phyloP scores from a whole-genome alignment of 768 basidiomycete genomes.

The Boletus reticulatus region DNA sequence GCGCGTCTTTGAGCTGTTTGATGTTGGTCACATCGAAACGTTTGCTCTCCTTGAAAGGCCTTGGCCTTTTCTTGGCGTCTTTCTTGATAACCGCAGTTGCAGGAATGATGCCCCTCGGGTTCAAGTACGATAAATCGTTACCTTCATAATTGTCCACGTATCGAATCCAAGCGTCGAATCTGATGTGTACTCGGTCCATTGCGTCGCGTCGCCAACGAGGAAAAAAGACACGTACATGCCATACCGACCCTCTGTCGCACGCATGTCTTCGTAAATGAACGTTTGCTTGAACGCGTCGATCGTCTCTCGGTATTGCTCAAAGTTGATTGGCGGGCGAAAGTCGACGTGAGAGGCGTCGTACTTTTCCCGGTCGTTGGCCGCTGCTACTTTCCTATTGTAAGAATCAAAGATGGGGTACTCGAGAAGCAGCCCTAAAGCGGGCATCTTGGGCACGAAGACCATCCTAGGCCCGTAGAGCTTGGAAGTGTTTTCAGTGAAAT shows the following conservation, averaged over 20 bases:
- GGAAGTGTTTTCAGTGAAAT: neutral
- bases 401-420: slow-evolving; percentile 82
- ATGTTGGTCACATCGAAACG: slow-evolving; percentile 61
- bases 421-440: slow-evolving; percentile 87
- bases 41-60: slow-evolving; percentile 67
- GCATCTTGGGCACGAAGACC: slow-evolving; percentile 93
- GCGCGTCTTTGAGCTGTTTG: slow-evolving; percentile 29
- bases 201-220: neutral
- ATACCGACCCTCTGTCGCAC: slow-evolving; percentile 73
- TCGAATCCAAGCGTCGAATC: slow-evolving; percentile 85
- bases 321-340: slow-evolving; percentile 71
- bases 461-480: slow-evolving; percentile 75
- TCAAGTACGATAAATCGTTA: slow-evolving; percentile 75
- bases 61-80: slow-evolving; percentile 47
- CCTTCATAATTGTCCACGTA: slow-evolving; percentile 74
- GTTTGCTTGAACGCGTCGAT: slow-evolving; percentile 84
- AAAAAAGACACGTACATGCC: slow-evolving; percentile 57
- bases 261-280: slow-evolving; percentile 85
- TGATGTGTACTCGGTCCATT: slow-evolving; percentile 25
- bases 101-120: slow-evolving; percentile 76
- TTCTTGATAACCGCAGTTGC: slow-evolving; percentile 62
- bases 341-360: slow-evolving; percentile 53
- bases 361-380: slow-evolving; percentile 40
- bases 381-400: slow-evolving; percentile 62
- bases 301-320: slow-evolving; percentile 58